Base-by-base conservation (phyloP, 305 asterid genomes). In the Solanum hybrid region DNA sequence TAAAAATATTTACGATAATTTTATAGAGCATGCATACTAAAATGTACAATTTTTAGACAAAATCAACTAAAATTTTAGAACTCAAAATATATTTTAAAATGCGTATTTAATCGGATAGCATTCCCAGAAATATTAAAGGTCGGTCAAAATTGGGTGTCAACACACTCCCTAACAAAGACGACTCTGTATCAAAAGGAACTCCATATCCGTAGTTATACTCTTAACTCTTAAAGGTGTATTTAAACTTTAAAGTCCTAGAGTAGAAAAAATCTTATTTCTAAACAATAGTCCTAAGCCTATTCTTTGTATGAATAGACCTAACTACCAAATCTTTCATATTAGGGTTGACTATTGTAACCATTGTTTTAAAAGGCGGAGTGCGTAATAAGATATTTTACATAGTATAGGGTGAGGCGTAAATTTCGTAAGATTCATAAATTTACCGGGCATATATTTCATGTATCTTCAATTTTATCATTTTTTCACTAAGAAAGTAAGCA, bases 151-250 rank as follows among this genome's bases (percentile, higher is more conserved):
- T 27, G 29, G 29, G 29, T 27, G 29, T 27, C 29, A 27, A 27
- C 29, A 27, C n/a, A n/a, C n/a, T n/a, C n/a, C 1, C 15, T 11
- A 11, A 40, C 0, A 11, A 3, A 13, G 0, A 56, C 0, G 1
- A 56, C 4, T 1, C 0, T 0, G 10, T 56, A 56, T 56, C 0
- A 4, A 56, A 56, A 17, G 10, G 24, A 56, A 56, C 10, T 17
- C 4, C 1, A 0, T 6, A 56, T 0, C 24, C 10, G 4, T 2
- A 56, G n/a, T 17, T 4, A 56, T 56, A 56, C 24, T 56, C 69
- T 19, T 56, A 17, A 17, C 69, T 6, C 14, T 9, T n/a, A 22
- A 66, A 14, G 7, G 75, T 9, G 75, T 66, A 0, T 10, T 66
- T 66, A 60, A 60, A 22, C 72, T 22, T 64, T 64, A n/a, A 22